Evolutionary conservation across 148 eudicot genomes (phyloP), one percentile per base, ranked within the genome.

Genomic region (Rhododendron mucronatum): DNA sequence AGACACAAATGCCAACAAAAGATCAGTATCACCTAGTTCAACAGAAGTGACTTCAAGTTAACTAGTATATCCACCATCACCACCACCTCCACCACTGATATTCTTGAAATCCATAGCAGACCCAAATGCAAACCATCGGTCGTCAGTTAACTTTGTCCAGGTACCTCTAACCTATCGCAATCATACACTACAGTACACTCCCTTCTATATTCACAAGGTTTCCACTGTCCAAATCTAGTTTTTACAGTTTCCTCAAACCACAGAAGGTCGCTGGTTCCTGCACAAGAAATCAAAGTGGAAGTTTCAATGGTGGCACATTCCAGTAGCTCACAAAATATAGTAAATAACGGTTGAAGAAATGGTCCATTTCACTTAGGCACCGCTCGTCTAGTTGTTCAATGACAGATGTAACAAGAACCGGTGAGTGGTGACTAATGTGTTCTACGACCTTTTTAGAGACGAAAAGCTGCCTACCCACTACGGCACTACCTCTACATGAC

Each of bases 201-300:
- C 71, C 35, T 86, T 69, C 55, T 35, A 80, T 89, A 86, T 89
- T 88, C 90, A 88, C 90, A 88, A 79, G 78, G 30, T 79, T 83
- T 87, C 51, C 47, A 69, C 83, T 80, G 50, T 74, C 26, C 83
- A 67, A 85, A 48, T 82, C 85, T 57, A 65, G 80, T 45, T 16
- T 45, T 16, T 78, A 16, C 48, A 45, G 67, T 78, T 39, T 13
- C 37, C 37, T 48, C 65, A 78, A 80, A 86, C 59, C 67, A 53
- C 57, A 57, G 16, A 5, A 83, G 44, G 53, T 80, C 12, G 76
- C 48, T 59, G 71, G 82, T 84, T 86, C 86, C 86, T 84, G 84
- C 86, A 80, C 51, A 53, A 57, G 81, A 50, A 53, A 59, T 37
- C 26, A 10, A 82, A 23, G n/a, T 47, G 20, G 14, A 33, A 45